Percentiles rank a stretch among this genome's conserved stretches.
Conservation (phyloP, 139 green algal species). For the Coelastrella sp. region DNA sequence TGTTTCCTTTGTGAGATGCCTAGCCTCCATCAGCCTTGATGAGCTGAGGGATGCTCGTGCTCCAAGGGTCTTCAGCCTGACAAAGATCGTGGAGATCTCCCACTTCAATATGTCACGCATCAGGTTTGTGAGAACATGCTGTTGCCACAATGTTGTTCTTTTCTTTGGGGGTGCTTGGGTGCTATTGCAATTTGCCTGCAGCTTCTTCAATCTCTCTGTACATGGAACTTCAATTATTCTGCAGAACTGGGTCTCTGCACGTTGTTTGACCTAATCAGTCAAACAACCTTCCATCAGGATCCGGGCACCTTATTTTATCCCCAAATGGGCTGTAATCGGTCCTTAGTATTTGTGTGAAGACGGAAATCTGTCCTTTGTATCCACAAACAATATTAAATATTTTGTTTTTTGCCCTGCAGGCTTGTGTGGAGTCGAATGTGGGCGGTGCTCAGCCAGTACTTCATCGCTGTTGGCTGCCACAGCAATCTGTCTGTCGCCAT, state of each 20-base stretch:
- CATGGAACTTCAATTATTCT: too few relatives aligned
- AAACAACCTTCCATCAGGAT: too few relatives aligned
- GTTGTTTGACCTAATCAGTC: not conserved
- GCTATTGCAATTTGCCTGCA: too few relatives aligned
- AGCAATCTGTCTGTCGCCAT: constrained; percentile 90
- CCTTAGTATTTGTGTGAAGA: too few relatives aligned
- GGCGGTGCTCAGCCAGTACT: constrained; percentile 94
- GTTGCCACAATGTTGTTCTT: not conserved
- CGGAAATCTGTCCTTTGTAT: not conserved
- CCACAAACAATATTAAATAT: too few relatives aligned
- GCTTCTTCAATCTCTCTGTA: too few relatives aligned
- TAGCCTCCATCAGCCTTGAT: constrained; percentile 74
- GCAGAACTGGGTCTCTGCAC: too few relatives aligned
- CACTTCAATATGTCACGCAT: constrained; percentile 99
- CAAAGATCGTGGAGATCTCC: constrained; percentile 97
- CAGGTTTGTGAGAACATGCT: constrained; percentile 52
- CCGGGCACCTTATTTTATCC: too few relatives aligned
- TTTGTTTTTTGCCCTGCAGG: constrained; percentile 58
- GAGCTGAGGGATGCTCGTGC: constrained; percentile 66
- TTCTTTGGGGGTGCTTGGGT: not conserved
- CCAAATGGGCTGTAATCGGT: too few relatives aligned
- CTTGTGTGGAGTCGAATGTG: constrained; percentile 98
- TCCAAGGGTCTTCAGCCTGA: constrained; percentile 92
- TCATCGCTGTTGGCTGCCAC: constrained; percentile 87
- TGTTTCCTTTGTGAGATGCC: constrained; percentile 91